phyloP scores from a whole-genome alignment of 148 eudicot genomes.

The Pharnaceum exiguum region DNA sequence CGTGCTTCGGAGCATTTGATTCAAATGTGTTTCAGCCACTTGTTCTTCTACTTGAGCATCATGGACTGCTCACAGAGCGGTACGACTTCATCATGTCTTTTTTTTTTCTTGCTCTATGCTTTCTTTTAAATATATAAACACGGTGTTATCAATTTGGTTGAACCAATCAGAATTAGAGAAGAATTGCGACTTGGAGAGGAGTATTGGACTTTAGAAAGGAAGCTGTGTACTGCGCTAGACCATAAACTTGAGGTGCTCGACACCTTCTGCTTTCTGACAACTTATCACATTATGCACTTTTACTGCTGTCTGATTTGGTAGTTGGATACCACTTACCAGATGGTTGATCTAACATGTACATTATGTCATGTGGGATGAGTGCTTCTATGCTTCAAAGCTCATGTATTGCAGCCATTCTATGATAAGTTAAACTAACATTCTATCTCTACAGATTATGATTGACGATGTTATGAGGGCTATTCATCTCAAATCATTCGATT shows the following conservation, averaged over 20 bases:
- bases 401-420: not conserved
- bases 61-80: conserved; percentile 63
- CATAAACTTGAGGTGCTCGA: conserved; percentile 46
- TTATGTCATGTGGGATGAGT: not conserved
- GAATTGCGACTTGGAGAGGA: conserved; percentile 73
- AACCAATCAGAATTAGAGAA: conserved; percentile 55
- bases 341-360: not conserved
- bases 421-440: too few relatives aligned
- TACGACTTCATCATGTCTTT: conserved; percentile 17
- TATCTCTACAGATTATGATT: conserved; percentile 46
- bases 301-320: not conserved
- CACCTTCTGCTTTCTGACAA: not conserved
- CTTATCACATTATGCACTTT: not conserved
- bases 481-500: conserved; percentile 90
- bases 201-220: conserved; percentile 91
- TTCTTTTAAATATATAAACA: not conserved
- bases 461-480: conserved; percentile 80
- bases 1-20: conserved; percentile 26
- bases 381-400: not conserved
- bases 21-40: conserved; percentile 69
- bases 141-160: conserved; percentile 6
- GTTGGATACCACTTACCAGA: not conserved
- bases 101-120: not conserved
- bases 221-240: conserved; percentile 57
- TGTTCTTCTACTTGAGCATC: conserved; percentile 43